Conservation (phyloP, 164 flowering plant species). For the Nymphaea colorata region DNA sequence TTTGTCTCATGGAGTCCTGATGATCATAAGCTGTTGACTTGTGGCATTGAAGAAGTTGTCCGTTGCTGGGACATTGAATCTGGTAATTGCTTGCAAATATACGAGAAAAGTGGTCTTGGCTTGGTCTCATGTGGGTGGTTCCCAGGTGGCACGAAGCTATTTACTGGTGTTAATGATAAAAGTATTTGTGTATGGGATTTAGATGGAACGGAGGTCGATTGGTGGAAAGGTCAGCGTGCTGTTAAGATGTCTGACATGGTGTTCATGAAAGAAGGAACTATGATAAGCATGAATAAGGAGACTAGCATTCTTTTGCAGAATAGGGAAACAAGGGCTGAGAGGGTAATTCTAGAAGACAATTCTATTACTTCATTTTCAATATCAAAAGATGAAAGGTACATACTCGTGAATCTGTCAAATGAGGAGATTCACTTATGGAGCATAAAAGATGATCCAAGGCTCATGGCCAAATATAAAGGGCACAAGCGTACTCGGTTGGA, state of each 20-base stretch:
- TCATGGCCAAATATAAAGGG: slow-evolving; percentile 55
- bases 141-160: slow-evolving; percentile 51
- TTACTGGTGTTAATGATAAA: slow-evolving; percentile 59
- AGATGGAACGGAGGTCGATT: slow-evolving; percentile 69
- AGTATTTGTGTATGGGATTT: slow-evolving; percentile 86
- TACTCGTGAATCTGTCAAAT: slow-evolving; percentile 57
- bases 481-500: slow-evolving; percentile 61
- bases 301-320: slow-evolving; percentile 36
- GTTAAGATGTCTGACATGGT: slow-evolving; percentile 62
- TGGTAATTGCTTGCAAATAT: slow-evolving; percentile 61
- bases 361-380: slow-evolving; percentile 58
- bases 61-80: slow-evolving; percentile 70
- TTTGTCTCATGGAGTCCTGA: slow-evolving; percentile 68
- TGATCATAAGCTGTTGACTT: slow-evolving; percentile 63
- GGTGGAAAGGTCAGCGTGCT: slow-evolving; percentile 65
- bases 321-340: slow-evolving; percentile 43
- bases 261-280: slow-evolving; percentile 51
- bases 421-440: slow-evolving; percentile 82
- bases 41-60: slow-evolving; percentile 66
- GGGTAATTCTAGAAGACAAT: slow-evolving; percentile 47
- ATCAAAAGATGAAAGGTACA: slow-evolving; percentile 39
- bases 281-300: slow-evolving; percentile 56
- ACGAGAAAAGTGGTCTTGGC: slow-evolving; percentile 54
- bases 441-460: slow-evolving; percentile 37
- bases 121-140: slow-evolving; percentile 76